Evolutionary conservation across 371 early-diverging fungal species (phyloP), one percentile per base, ranked within the genome.

Genomic region (Dinochytrium kinnereticum): DNA sequence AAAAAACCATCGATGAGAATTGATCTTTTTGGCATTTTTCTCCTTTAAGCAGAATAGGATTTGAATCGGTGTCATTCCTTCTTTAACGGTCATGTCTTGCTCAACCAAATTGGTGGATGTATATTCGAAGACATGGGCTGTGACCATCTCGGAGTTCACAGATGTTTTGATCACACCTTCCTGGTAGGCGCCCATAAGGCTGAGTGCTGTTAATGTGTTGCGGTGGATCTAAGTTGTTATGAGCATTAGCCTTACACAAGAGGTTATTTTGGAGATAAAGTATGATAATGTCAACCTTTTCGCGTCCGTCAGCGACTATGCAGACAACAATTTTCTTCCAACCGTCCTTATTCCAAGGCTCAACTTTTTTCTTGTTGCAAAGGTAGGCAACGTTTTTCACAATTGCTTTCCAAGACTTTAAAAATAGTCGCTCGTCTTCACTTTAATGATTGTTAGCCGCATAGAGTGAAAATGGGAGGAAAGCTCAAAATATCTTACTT

Each of bases 1-100:
- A 79, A 97, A 96, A 85, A 96, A 95, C 97, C 97, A 97, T n/a
- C 95, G 91, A 76, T 97, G 97, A 3, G 95, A 95, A 81, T 97
- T 96, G 85, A 97, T 93, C 84, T 82, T 82, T 68, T 83, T 85
- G 17, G 80, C 82, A 69, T 86, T 86, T 81, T 85, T 84, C 69
- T 86, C 86, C 81, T 96, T 96, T 39, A 97, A 83, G 70, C 94
- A 94, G 78, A 96, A 96, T 37, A 97, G 71, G 44, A 96, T 89
- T 83, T 97, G 97, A 34, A 53, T 24, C n/a, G 55, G 55, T 5
- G 26, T 53, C 5, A 26, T 26, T 24, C 55, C 55, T 24, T 53
- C 26, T 40, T 40, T 66, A 24, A 38, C n/a, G 51, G 96, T 79
- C 40, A 86, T 84, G 64, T 95, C 74, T 80, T 96, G 95, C 1